Conservation (phyloP, 306 rosid species). For the Psophocarpus tetragonolobus region DNA sequence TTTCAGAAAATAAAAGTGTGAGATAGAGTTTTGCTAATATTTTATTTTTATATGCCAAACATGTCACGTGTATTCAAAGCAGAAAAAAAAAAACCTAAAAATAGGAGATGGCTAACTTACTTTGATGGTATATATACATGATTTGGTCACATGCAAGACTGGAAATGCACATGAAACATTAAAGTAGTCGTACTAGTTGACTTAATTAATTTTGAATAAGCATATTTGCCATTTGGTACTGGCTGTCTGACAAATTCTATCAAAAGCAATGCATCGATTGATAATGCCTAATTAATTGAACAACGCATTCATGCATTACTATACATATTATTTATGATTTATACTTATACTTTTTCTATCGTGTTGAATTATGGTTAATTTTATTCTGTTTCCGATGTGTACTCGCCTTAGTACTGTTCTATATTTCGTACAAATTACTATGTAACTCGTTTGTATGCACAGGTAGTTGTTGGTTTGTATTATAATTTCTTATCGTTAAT, state of each 20-base stretch:
- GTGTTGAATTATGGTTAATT: not conserved
- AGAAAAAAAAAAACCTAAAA: not conserved
- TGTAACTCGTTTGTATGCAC: too few relatives aligned
- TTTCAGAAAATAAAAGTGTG: too few relatives aligned
- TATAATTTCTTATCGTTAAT: too few relatives aligned
- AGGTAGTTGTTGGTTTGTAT: too few relatives aligned
- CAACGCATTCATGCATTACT: not conserved
- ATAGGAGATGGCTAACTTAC: not conserved
- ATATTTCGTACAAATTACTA: not conserved
- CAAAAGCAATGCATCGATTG: not conserved
- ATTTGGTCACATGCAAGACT: not conserved
- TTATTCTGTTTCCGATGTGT: not conserved
- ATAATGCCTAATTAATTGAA: conserved; percentile 4
- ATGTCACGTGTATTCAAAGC: not conserved
- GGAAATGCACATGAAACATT: conserved; percentile 10
- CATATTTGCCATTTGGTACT: not conserved
- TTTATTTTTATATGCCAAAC: not conserved
- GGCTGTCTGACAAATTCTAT: not conserved
- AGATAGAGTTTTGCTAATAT: too few relatives aligned
- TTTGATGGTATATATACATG: not conserved
- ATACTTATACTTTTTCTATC: not conserved
- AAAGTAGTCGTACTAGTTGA: not conserved
- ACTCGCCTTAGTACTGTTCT: not conserved
- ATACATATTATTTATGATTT: not conserved
- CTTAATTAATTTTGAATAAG: conserved; percentile 9